A percentile compares a stretch with the other conserved stretches of the same genome.
phyloP scores from a whole-genome alignment of 2,329 filamentous ascomycete species.

The Bipolaris oryzae region DNA sequence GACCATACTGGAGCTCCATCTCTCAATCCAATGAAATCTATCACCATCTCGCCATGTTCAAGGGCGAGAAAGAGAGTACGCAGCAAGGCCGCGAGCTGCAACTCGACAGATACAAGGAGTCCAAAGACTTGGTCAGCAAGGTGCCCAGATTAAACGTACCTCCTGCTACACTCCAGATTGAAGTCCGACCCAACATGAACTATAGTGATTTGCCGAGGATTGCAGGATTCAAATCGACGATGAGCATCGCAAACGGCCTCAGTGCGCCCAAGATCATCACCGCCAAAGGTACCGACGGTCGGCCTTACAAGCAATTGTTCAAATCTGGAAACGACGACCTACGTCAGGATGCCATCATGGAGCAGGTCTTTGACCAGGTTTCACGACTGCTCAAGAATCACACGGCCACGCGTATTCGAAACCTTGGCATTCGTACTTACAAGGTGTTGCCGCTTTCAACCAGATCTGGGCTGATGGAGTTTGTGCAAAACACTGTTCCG shows the following conservation, averaged over 20 bases:
- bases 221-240: conserved; percentile 71
- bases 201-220: conserved; percentile 81
- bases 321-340: conserved; percentile 97
- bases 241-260: conserved; percentile 86
- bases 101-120: conserved; percentile 68
- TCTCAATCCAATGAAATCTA: conserved; percentile 74
- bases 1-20: conserved; percentile 71
- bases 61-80: conserved; percentile 64
- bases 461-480: conserved; percentile 91
- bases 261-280: conserved; percentile 95
- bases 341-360: conserved; percentile 97
- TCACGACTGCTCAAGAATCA: conserved; percentile 88
- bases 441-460: conserved; percentile 91
- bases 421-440: conserved; percentile 91
- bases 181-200: conserved; percentile 72
- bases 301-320: conserved; percentile 83
- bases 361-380: conserved; percentile 97
- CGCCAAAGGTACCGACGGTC: conserved; percentile 76
- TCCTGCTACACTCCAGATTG: conserved; percentile 86
- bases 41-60: conserved; percentile 67
- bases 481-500: conserved; percentile 90
- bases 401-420: conserved; percentile 83
- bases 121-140: conserved; percentile 66
- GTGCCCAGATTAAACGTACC: conserved; percentile 74
- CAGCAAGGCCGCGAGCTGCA: conserved; percentile 70